Evolutionary conservation across 176 grass and related monocot genomes (phyloP).

Genomic region (Rhynchospora breviuscula): DNA sequence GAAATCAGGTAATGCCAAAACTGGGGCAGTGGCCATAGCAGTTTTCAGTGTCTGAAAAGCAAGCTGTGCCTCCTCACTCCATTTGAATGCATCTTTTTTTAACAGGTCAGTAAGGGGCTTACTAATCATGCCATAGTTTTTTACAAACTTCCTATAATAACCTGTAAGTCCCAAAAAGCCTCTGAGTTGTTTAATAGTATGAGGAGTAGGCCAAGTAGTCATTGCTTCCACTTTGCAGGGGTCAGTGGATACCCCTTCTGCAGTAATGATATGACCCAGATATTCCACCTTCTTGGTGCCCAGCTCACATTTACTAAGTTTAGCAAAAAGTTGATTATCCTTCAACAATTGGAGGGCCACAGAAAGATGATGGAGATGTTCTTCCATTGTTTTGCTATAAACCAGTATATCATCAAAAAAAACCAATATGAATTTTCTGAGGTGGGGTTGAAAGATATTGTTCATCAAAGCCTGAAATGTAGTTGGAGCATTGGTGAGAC

Average conservation of each 20-base stretch:
- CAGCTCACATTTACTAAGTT: too few relatives aligned
- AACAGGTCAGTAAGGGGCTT: background rate
- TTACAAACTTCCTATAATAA: background rate
- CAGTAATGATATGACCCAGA: too few relatives aligned
- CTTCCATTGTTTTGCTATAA: too few relatives aligned
- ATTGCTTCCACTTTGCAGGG: background rate
- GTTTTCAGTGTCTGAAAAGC: background rate
- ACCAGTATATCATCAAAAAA: too few relatives aligned
- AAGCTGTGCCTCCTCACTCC: background rate
- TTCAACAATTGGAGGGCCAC: fast-evolving
- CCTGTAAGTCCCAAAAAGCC: background rate
- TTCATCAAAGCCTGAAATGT: too few relatives aligned
- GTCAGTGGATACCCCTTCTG: background rate
- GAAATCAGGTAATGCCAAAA: background rate
- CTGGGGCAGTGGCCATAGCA: background rate
- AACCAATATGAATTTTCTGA: too few relatives aligned
- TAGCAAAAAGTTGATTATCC: too few relatives aligned
- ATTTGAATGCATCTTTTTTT: background rate
- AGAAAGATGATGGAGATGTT: too few relatives aligned
- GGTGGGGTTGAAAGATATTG: too few relatives aligned
- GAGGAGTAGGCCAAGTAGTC: background rate
- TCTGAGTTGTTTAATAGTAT: background rate
- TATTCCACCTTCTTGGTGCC: too few relatives aligned
- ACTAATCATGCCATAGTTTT: background rate
- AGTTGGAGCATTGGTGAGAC: too few relatives aligned